Conservation (phyloP, 2,329 filamentous ascomycete species). For the Leptographium radiaticola region DNA sequence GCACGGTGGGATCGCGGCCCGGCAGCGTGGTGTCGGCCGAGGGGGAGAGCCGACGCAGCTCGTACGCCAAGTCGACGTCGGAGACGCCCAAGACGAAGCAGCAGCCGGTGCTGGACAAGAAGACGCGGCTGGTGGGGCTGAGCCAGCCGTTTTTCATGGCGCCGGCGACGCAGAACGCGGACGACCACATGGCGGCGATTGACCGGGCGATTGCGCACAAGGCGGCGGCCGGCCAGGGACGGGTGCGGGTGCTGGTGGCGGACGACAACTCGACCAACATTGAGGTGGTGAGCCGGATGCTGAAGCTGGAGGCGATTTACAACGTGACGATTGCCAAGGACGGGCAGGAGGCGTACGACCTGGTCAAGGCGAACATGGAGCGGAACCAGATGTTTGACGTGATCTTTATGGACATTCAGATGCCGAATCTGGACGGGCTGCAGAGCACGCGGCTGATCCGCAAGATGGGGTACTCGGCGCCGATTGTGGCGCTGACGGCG, state of each 20-base stretch:
- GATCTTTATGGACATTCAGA: conserved; percentile 93
- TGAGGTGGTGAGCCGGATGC: conserved; percentile 46
- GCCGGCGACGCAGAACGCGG: conserved; percentile 24
- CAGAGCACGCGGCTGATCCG: conserved; percentile 78
- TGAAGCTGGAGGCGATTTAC: conserved; percentile 67
- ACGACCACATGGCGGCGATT: conserved; percentile 52
- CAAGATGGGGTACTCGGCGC: conserved; percentile 72
- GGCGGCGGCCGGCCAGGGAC: conserved; percentile 38
- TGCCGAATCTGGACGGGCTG: conserved; percentile 85
- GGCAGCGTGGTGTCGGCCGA: conserved; percentile 31
- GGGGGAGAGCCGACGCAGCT: conserved; percentile 20
- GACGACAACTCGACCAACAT: conserved; percentile 53
- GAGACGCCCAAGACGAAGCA: conserved; percentile 16
- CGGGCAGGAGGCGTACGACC: conserved; percentile 75
- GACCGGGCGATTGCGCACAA: conserved; percentile 51
- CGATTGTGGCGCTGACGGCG: conserved; percentile 82
- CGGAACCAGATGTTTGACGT: conserved; percentile 62
- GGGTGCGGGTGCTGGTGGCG: conserved; percentile 72
- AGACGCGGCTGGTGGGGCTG: conserved; percentile 70
- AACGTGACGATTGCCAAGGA: conserved; percentile 82
- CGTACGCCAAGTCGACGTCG: conserved; percentile 13
- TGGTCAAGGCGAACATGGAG: conserved; percentile 72
- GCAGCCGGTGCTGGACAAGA: conserved; percentile 40
- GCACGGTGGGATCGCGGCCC: conserved; percentile 36
- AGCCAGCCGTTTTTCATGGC: conserved; percentile 69